Conservation (phyloP, 1,139 yeast species). For the Hansenula lynferdii region DNA sequence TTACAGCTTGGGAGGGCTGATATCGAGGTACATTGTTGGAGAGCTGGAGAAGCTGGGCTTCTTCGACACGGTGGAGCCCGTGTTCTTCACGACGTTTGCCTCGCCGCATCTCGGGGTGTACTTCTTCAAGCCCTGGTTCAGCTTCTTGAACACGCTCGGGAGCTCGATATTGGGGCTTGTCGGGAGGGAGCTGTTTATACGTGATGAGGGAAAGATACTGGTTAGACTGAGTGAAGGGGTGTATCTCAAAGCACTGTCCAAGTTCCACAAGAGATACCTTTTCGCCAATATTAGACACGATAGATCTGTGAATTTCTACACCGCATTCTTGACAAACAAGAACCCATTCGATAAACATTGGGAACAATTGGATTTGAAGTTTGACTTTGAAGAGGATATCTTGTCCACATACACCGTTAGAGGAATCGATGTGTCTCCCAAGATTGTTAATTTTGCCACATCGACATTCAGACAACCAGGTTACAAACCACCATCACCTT, state of each 20-base stretch:
- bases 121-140: constrained; percentile 33
- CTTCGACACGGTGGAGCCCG: constrained; percentile 58
- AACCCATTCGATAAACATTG: constrained; percentile 40
- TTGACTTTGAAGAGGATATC: constrained; percentile 11
- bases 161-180: constrained; percentile 61
- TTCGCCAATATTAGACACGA: constrained; percentile 80
- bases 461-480: constrained; percentile 20
- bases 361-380: constrained; percentile 26
- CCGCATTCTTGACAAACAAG: constrained; percentile 40
- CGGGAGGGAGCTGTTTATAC: constrained; percentile 68
- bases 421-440: constrained; percentile 36
- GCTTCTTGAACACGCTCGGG: constrained; percentile 54
- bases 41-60: constrained; percentile 47
- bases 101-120: constrained; percentile 85
- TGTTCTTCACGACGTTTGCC: constrained; percentile 75
- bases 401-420: constrained; percentile 14
- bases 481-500: constrained; percentile 3
- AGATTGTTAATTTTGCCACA: constrained; percentile 48
- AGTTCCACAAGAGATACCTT: constrained; percentile 52
- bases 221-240: constrained; percentile 45
- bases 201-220: constrained; percentile 40
- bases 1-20: constrained; percentile 50
- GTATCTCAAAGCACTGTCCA: constrained; percentile 50
- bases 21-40: constrained; percentile 67
- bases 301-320: constrained; percentile 53